Percentiles rank a stretch among this genome's conserved stretches.
These are phyloP conservation scores for Dendrobium chrysotoxum DNA, from an alignment of 106 monocot genomes.

Conservation along the genomic window DNA sequence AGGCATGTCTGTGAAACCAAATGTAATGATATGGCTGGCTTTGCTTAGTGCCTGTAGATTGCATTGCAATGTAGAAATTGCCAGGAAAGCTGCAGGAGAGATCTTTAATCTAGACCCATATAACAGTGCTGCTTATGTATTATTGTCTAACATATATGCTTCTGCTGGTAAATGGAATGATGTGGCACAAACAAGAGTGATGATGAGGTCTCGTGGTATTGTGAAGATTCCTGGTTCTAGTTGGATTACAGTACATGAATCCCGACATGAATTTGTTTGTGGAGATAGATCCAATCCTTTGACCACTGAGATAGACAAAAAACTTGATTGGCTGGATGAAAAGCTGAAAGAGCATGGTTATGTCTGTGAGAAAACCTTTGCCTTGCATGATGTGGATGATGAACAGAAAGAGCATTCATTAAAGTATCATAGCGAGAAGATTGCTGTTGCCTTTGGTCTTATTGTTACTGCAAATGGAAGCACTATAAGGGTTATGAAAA, in stretches of 20 bases:
- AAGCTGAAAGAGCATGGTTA: slow-evolving; percentile 44
- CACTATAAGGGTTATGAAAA: slow-evolving; percentile 58
- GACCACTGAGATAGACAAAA: slow-evolving; percentile 29
- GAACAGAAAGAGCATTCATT: slow-evolving; percentile 55
- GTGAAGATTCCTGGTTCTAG: slow-evolving; percentile 56
- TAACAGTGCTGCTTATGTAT: slow-evolving; percentile 48
- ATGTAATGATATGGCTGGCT: slow-evolving; percentile 53
- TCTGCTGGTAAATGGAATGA: slow-evolving; percentile 56
- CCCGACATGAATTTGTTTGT: slow-evolving; percentile 44
- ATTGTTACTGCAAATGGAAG: slow-evolving; percentile 42
- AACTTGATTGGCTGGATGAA: slow-evolving; percentile 39
- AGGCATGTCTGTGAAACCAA: slow-evolving; percentile 42
- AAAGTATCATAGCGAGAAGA: slow-evolving; percentile 58
- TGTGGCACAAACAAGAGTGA: slow-evolving; percentile 40
- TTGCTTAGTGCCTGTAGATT: slow-evolving; percentile 61
- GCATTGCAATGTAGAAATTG: slow-evolving; percentile 37
- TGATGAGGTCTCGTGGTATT: slow-evolving; percentile 46
- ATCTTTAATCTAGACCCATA: slow-evolving; percentile 48
- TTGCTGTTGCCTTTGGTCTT: slow-evolving; percentile 63
- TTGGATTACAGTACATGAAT: slow-evolving; percentile 40
- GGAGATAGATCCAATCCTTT: slow-evolving; percentile 48
- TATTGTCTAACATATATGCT: slow-evolving; percentile 73
- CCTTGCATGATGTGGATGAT: slow-evolving; percentile 71
- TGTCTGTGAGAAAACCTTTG: slow-evolving; percentile 39
- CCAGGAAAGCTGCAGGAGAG: slow-evolving; percentile 34